Conservation (phyloP, 176 grass and related monocot genomes). For the Musa beccarii region DNA sequence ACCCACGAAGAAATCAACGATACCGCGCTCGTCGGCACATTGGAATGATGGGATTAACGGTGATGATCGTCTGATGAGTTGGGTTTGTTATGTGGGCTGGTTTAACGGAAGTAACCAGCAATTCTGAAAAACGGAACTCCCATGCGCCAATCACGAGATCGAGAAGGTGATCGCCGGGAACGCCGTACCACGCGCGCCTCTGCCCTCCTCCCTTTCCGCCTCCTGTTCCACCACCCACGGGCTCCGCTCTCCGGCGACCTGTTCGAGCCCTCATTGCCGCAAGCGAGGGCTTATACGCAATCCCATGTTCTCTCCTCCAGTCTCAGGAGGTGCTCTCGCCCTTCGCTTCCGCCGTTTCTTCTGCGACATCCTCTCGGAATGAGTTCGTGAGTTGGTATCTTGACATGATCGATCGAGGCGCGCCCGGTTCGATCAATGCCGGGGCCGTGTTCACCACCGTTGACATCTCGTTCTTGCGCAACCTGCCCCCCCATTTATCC, state of each 20-base stretch:
- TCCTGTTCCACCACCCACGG: slow-evolving; percentile 26
- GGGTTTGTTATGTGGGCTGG: neutral
- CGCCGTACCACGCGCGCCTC: neutral
- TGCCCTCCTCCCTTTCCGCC: neutral
- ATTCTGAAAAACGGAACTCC: neutral
- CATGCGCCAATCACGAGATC: neutral
- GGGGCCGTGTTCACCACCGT: slow-evolving; percentile 64
- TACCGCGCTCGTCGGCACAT: too few relatives aligned
- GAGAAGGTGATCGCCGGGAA: neutral
- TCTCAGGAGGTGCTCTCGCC: neutral
- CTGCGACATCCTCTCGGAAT: neutral
- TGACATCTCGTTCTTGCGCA: slow-evolving; percentile 43
- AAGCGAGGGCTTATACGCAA: slow-evolving; percentile 6
- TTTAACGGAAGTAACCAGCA: neutral
- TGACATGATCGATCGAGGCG: slow-evolving; percentile 39
- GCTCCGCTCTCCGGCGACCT: slow-evolving; percentile 12
- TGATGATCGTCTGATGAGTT: neutral
- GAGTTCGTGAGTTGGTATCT: slow-evolving; percentile 61
- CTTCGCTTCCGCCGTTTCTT: neutral
- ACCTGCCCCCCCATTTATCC: neutral
- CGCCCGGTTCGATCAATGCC: slow-evolving; percentile 68
- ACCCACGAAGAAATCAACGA: too few relatives aligned
- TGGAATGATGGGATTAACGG: neutral
- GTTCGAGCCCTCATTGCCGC: slow-evolving; percentile 3
- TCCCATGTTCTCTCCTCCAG: slow-evolving; percentile 44